Base-by-base conservation (phyloP, 805 yeast species). In the Spathaspora passalidarum region DNA sequence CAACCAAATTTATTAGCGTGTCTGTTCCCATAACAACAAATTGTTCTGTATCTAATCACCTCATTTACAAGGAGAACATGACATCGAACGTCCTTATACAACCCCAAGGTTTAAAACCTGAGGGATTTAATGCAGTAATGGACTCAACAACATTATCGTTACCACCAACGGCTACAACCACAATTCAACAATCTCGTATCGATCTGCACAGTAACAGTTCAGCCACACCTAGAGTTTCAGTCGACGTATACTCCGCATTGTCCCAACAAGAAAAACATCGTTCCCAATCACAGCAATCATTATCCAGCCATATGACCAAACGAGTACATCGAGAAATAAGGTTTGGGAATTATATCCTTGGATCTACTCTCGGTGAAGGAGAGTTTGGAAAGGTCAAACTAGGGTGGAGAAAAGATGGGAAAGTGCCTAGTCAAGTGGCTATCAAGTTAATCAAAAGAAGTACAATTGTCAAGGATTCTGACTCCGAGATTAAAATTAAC, bases 331-430 rank as follows among this genome's bases (percentile, higher is more conserved):
- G 86, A 51, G 90, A 86, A 60, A 84, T 86, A 17, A 78, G 96
- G 34, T 91, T 94, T 62, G 99, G 99, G 20, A 82, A 88, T 11
- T 94, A 91, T 59, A 80, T 88, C 18, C 75, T 94, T 6, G 99
- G 98, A 2, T 84, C 96, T 11, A 92, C 99, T 0, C 70, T 94
- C 11, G 99, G 99, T 26, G 97, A 94, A 68, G 99, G 99, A 41
- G 99, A 94, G 62, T 94, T 94, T 65, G 99, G 99, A 48, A 92
- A 94, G 65, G 99, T 94, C 48, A 94, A 92, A 63, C 73, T 94
- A 18, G 98, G 97, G 11, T 92, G 97, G 97, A 76, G 96, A 49
- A 88, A 87, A 62, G 91, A 83, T 56, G 90, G 89, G 16, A 69
- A 80, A 59, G 80, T 81, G 48, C 85, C 89, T 2, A 78, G 85